These are phyloP conservation scores for Eimeria sp. DNA, from an alignment of 169 alveolate genomes.

Conservation along the genomic window DNA sequence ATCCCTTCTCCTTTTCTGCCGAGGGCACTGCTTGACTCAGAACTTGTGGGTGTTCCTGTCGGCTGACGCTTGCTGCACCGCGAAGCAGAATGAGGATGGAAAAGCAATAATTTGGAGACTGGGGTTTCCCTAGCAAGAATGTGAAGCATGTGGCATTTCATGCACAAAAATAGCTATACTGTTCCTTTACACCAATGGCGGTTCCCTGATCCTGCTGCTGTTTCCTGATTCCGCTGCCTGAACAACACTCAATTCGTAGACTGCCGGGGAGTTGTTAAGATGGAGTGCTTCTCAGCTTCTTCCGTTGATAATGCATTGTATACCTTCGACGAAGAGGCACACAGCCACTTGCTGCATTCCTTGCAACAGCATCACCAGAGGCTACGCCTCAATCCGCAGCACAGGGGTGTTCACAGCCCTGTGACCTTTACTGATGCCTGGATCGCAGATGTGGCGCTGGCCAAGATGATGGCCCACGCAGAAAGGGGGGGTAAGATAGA, in stretches of 20 bases:
- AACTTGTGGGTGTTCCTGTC: not conserved
- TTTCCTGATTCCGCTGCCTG: not conserved
- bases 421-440: constrained; percentile 83
- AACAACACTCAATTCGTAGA: not conserved
- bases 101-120: not conserved
- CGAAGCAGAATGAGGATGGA: not conserved
- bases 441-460: constrained; percentile 91
- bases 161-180: not conserved
- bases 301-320: constrained; percentile 23
- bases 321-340: constrained; percentile 63
- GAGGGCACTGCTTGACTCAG: not conserved
- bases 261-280: not conserved
- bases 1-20: not conserved
- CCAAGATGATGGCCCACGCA: constrained; percentile 95
- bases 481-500: constrained; percentile 92
- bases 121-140: not conserved
- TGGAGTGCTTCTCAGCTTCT: not conserved
- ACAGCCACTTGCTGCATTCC: constrained; percentile 53
- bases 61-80: not conserved
- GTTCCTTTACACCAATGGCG: not conserved
- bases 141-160: not conserved
- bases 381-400: constrained; percentile 48
- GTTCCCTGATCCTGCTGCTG: not conserved
- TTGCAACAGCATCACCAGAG: constrained; percentile 67
- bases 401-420: constrained; percentile 26